Evolutionary conservation across 306 rosid species (phyloP).

Genomic region (Alnus rubra): DNA sequence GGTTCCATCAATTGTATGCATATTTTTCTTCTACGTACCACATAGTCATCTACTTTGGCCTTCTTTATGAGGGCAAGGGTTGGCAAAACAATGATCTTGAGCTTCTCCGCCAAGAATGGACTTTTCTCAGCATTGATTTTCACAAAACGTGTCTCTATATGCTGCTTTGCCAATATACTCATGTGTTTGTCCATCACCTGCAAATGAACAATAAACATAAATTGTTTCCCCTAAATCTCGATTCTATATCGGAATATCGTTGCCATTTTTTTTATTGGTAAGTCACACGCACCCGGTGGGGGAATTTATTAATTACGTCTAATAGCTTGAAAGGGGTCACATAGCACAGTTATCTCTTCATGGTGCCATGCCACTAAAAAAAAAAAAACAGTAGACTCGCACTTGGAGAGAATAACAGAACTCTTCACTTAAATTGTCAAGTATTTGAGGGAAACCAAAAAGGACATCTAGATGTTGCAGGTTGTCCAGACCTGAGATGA

Average conservation of each 20-base stretch:
- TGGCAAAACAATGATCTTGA: slow-evolving; percentile 88
- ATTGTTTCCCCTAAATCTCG: slow-evolving; percentile 20
- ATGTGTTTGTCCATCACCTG: slow-evolving; percentile 97
- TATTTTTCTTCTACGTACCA: slow-evolving; percentile 55
- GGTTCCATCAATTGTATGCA: neutral
- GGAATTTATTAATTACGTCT: too few relatives aligned
- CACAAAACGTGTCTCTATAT: slow-evolving; percentile 81
- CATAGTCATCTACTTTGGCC: slow-evolving; percentile 94
- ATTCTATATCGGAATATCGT: neutral
- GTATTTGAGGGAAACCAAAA: too few relatives aligned
- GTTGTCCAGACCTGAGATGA: too few relatives aligned
- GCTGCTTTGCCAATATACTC: slow-evolving; percentile 79
- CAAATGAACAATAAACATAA: slow-evolving; percentile 31
- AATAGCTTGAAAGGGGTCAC: neutral
- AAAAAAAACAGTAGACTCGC: neutral
- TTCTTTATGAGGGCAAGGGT: slow-evolving; percentile 91
- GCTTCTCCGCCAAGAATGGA: slow-evolving; percentile 90
- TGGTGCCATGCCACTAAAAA: neutral
- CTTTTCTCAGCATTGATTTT: slow-evolving; percentile 91
- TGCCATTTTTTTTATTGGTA: neutral
- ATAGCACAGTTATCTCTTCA: neutral
- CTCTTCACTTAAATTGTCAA: too few relatives aligned
- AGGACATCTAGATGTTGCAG: too few relatives aligned
- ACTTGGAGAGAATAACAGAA: neutral
- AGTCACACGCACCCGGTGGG: too few relatives aligned